Percentiles rank a stretch among this genome's conserved stretches.
phyloP scores from a whole-genome alignment of 148 eudicot genomes.

The Pharnaceum exiguum region DNA sequence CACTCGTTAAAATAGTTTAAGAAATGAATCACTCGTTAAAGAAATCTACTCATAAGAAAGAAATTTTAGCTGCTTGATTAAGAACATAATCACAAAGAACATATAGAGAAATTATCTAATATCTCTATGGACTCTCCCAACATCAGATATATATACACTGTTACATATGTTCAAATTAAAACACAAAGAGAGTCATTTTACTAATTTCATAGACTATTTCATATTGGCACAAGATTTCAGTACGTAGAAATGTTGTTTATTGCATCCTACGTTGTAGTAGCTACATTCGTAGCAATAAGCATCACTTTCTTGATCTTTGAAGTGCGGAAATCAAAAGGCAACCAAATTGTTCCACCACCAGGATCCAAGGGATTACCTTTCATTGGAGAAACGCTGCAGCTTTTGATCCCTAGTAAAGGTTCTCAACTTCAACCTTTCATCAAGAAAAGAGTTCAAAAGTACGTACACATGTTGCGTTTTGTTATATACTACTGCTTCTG shows the following conservation, averaged over 20 bases:
- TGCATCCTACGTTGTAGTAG: constrained; percentile 13
- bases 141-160: too few species aligned
- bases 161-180: too few species aligned
- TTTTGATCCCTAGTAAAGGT: constrained; percentile 32
- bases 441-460: constrained; percentile 26
- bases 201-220: not conserved
- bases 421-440: constrained; percentile 34
- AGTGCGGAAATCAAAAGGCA: constrained; percentile 8
- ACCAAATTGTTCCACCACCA: constrained; percentile 24
- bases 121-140: too few species aligned
- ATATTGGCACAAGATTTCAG: not conserved
- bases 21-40: too few species aligned
- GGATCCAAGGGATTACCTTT: constrained; percentile 40
- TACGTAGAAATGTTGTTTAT: constrained; percentile 8
- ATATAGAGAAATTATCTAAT: too few species aligned
- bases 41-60: too few species aligned
- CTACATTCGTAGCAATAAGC: constrained; percentile 14
- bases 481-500: too few species aligned
- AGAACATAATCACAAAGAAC: too few species aligned
- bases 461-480: too few species aligned
- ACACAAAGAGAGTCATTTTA: too few species aligned
- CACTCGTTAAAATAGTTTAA: too few species aligned
- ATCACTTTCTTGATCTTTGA: constrained; percentile 5
- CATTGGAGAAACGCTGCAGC: constrained; percentile 40
- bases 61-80: too few species aligned